A percentile compares a stretch with the other conserved stretches of the same genome.
These are phyloP conservation scores for Xerocomus brunneocitrinus DNA, from an alignment of 768 basidiomycete genomes.

Conservation along the genomic window DNA sequence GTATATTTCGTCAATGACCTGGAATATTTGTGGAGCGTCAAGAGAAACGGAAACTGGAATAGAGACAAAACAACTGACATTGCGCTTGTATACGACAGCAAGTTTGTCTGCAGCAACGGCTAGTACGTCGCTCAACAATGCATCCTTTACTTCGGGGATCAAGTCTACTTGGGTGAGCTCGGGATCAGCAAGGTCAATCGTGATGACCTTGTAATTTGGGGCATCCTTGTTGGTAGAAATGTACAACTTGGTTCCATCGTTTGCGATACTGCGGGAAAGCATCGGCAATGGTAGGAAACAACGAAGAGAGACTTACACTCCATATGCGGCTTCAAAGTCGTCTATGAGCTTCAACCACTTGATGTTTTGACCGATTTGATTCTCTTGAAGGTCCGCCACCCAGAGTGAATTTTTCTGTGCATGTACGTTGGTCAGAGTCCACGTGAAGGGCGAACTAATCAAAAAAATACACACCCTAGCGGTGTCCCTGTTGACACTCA, in stretches of 20 bases:
- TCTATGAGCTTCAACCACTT: constrained; percentile 70
- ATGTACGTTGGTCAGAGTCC: not conserved
- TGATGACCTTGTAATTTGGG: constrained; percentile 61
- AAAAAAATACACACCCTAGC: constrained; percentile 44
- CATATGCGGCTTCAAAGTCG: constrained; percentile 64
- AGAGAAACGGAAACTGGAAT: not conserved
- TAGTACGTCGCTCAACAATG: constrained; percentile 49
- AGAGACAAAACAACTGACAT: constrained; percentile 42
- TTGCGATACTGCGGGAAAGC: constrained; percentile 47
- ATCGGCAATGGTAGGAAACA: not conserved
- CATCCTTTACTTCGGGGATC: constrained; percentile 64
- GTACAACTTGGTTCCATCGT: constrained; percentile 59
- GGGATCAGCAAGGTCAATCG: constrained; percentile 53
- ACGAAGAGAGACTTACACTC: constrained; percentile 42
- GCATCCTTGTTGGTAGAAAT: constrained; percentile 63
- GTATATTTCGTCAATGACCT: constrained; percentile 79
- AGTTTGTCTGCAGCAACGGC: constrained; percentile 54
- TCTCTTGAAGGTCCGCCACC: constrained; percentile 61
- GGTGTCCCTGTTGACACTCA: constrained; percentile 56
- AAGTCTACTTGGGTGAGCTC: constrained; percentile 49
- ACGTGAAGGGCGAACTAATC: not conserved
- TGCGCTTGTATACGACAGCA: constrained; percentile 62
- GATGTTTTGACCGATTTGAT: constrained; percentile 58
- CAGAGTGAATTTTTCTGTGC: constrained; percentile 69
- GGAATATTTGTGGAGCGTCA: constrained; percentile 5